phyloP scores from a whole-genome alignment of 176 grass and related monocot genomes.

The Pontederia crassipes region DNA sequence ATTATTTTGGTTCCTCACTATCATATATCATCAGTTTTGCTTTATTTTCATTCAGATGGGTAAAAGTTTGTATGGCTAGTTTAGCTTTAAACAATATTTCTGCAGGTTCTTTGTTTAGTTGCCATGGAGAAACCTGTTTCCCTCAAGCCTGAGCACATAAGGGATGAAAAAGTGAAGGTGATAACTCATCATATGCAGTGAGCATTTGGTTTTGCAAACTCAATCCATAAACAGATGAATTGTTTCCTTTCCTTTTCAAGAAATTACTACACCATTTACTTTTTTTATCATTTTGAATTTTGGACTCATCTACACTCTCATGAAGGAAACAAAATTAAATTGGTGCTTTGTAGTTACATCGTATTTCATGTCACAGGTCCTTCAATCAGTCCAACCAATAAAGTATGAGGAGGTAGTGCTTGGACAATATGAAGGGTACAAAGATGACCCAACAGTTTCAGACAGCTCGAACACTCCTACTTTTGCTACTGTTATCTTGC shows the following conservation, averaged over 20 bases:
- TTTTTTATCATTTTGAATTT: too few relatives aligned
- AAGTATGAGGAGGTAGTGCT: conserved; percentile 84
- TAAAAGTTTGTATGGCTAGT: too few relatives aligned
- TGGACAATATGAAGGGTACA: conserved; percentile 96
- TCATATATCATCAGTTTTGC: too few relatives aligned
- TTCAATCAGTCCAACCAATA: conserved; percentile 90
- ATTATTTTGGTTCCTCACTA: too few relatives aligned
- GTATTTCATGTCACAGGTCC: conserved; percentile 42
- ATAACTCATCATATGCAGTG: too few relatives aligned
- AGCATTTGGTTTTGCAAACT: too few relatives aligned
- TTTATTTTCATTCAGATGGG: too few relatives aligned
- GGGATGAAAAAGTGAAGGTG: neutral
- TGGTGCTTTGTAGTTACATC: neutral
- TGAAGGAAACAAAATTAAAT: too few relatives aligned
- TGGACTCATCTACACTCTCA: neutral
- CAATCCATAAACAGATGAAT: too few relatives aligned
- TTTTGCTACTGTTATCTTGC: conserved; percentile 81
- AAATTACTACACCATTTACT: too few relatives aligned
- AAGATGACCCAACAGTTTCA: conserved; percentile 91
- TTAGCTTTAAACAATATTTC: neutral
- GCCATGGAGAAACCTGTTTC: conserved; percentile 1
- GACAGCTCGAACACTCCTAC: conserved; percentile 95
- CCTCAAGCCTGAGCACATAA: neutral
- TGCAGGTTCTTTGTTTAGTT: conserved; percentile 2
- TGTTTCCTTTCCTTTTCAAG: too few relatives aligned